phyloP scores from a whole-genome alignment of 2,329 filamentous ascomycete species.

The Lecanoromycetidae sp. region DNA sequence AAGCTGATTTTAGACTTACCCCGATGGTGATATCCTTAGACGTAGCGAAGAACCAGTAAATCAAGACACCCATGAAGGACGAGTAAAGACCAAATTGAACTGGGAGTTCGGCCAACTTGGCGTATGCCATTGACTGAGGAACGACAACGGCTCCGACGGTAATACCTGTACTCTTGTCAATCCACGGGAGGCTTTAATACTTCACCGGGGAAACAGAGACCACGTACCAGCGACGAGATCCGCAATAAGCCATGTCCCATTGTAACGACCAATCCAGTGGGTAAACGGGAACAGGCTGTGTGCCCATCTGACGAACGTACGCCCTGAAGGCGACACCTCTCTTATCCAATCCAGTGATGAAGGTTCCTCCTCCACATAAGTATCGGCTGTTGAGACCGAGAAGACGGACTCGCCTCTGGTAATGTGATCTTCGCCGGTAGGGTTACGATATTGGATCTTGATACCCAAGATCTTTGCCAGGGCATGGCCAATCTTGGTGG shows the following conservation, averaged over 20 bases:
- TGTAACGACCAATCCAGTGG: conserved; percentile 83
- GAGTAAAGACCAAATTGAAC: conserved; percentile 83
- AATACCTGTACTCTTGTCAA: conserved; percentile 37
- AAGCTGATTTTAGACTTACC: conserved; percentile 38
- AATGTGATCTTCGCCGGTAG: conserved; percentile 46
- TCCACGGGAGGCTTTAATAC: conserved; percentile 1
- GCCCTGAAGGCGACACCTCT: conserved; percentile 47
- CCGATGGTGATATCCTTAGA: conserved; percentile 98
- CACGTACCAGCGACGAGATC: conserved; percentile 73
- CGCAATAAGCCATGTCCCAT: conserved; percentile 74
- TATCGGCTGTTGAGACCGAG: conserved; percentile 59
- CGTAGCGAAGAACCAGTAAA: conserved; percentile 97
- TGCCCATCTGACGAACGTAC: conserved; percentile 48
- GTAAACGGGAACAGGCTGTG: conserved; percentile 73
- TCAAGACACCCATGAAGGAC: conserved; percentile 85
- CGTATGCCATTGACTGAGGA: conserved; percentile 96
- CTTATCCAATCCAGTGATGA: conserved; percentile 60
- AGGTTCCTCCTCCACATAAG: conserved; percentile 73
- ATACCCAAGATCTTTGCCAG: conserved; percentile 74
- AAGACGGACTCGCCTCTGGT: conserved; percentile 69
- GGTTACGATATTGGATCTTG: conserved; percentile 59
- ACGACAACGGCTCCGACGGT: conserved; percentile 72
- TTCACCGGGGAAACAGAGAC: neutral
- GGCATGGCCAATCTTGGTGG: conserved; percentile 53
- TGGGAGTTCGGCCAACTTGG: conserved; percentile 65